phyloP scores from a whole-genome alignment of 2,329 filamentous ascomycete genomes.

The Scytalidium lignicola region DNA sequence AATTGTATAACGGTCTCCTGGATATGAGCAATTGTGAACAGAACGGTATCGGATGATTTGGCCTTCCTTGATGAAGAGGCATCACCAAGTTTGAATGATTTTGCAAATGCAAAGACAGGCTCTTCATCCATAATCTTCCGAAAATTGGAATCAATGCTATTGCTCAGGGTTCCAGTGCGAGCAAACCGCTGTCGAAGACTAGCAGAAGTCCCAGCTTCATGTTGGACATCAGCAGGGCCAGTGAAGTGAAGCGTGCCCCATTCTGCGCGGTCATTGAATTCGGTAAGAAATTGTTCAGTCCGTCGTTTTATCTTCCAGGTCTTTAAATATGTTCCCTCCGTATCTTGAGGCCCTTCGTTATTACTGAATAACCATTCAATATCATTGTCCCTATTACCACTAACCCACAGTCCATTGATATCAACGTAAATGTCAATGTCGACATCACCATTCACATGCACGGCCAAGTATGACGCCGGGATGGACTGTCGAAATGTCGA shows the following conservation, averaged over 20 bases:
- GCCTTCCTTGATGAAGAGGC: constrained; percentile 23
- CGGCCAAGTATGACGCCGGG: constrained; percentile 73
- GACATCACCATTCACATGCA: constrained; percentile 62
- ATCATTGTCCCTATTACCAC: constrained; percentile 62
- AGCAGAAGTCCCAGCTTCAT: constrained; percentile 67
- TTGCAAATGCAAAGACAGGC: constrained; percentile 76
- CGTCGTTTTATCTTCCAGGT: constrained; percentile 60
- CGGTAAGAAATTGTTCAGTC: constrained; percentile 66
- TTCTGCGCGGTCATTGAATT: constrained; percentile 69
- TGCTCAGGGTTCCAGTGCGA: constrained; percentile 57
- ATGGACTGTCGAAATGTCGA: constrained; percentile 27
- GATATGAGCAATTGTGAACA: constrained; percentile 72
- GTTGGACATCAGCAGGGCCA: constrained; percentile 59
- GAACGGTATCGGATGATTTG: constrained; percentile 43
- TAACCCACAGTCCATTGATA: constrained; percentile 76
- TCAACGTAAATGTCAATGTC: constrained; percentile 63
- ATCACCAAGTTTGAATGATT: constrained; percentile 50
- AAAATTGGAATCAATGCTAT: constrained; percentile 61
- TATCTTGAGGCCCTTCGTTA: constrained; percentile 33
- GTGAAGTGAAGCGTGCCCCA: constrained; percentile 81
- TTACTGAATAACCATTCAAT: constrained; percentile 65
- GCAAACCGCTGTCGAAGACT: constrained; percentile 65
- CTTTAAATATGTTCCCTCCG: constrained; percentile 42
- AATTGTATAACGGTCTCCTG: constrained; percentile 78
- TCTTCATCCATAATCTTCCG: constrained; percentile 70